Evolutionary conservation across 768 basidiomycete genomes (phyloP).

Genomic region (Serendipita vermifera): DNA sequence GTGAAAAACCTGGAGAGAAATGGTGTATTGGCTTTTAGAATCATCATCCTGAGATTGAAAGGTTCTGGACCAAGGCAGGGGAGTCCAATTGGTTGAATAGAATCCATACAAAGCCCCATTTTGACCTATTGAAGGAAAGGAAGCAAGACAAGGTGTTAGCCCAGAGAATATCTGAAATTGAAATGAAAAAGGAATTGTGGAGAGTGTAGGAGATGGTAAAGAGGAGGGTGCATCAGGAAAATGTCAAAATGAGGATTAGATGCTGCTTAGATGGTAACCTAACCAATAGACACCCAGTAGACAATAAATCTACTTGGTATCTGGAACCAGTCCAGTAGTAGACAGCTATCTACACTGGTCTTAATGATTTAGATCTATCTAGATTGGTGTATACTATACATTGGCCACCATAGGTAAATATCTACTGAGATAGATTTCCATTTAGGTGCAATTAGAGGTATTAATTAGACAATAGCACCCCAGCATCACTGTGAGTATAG

Average conservation of each 20-base stretch:
- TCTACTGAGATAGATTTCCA: too few species aligned
- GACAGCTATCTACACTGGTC: too few species aligned
- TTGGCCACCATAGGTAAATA: too few species aligned
- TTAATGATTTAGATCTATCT: too few species aligned
- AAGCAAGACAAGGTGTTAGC: conserved; percentile 6
- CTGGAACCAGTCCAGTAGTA: too few species aligned
- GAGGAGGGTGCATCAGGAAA: not conserved
- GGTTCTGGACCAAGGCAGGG: not conserved
- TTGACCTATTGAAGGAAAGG: not conserved
- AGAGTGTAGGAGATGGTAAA: conserved; percentile 9
- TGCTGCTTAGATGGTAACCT: too few species aligned
- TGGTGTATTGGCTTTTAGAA: not conserved
- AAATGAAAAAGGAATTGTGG: conserved; percentile 12
- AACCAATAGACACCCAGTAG: too few species aligned
- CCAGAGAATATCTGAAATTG: conserved; percentile 13
- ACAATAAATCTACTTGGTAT: too few species aligned
- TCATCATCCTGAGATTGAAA: not conserved
- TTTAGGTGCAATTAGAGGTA: too few species aligned
- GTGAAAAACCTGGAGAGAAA: not conserved
- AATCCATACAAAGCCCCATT: not conserved
- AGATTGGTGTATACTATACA: too few species aligned
- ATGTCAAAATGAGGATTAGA: conserved; percentile 3
- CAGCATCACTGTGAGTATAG: too few species aligned
- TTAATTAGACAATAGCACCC: too few species aligned
- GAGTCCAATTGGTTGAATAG: not conserved